phyloP scores from a whole-genome alignment of 2,329 filamentous ascomycete species.

The Stagonosporopsis tanaceti region DNA sequence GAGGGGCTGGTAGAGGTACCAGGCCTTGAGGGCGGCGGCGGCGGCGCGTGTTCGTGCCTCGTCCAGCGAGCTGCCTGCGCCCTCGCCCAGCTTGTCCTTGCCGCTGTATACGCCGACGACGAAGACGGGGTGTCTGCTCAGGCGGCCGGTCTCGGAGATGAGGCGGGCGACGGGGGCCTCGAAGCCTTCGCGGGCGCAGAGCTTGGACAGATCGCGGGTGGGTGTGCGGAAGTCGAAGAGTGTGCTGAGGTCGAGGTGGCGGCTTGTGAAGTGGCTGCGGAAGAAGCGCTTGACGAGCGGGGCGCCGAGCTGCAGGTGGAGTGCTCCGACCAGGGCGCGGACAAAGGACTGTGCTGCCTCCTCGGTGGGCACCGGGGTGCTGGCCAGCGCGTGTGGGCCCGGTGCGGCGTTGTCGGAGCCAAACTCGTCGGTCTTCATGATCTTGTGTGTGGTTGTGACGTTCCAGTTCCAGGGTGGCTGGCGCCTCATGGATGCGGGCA shows the following conservation, averaged over 20 bases:
- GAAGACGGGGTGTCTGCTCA: constrained; percentile 85
- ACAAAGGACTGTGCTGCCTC: constrained; percentile 78
- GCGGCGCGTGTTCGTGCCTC: constrained; percentile 81
- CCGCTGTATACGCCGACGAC: constrained; percentile 95
- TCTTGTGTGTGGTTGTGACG: constrained; percentile 66
- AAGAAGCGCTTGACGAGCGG: constrained; percentile 84
- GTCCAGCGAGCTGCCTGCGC: constrained; percentile 78
- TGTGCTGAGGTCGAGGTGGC: constrained; percentile 75
- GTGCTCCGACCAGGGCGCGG: constrained; percentile 80
- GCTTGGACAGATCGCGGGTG: constrained; percentile 79
- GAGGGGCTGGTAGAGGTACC: constrained; percentile 92
- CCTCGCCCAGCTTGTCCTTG: constrained; percentile 89
- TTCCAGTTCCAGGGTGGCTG: constrained; percentile 49
- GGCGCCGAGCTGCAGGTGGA: constrained; percentile 85
- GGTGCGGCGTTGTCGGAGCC: constrained; percentile 65
- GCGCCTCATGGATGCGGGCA: constrained; percentile 35
- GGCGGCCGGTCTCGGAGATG: constrained; percentile 87
- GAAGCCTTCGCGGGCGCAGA: constrained; percentile 91
- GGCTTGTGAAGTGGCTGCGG: constrained; percentile 80
- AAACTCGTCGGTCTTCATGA: constrained; percentile 85
- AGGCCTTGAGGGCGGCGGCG: constrained; percentile 86
- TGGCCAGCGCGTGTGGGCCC: constrained; percentile 32
- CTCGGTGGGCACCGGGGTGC: constrained; percentile 53
- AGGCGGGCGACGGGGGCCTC: constrained; percentile 85
- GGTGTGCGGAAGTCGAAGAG: constrained; percentile 88